Evolutionary conservation across 495 filamentous ascomycete species (phyloP).

Genomic region (Delitschia confertaspora): DNA sequence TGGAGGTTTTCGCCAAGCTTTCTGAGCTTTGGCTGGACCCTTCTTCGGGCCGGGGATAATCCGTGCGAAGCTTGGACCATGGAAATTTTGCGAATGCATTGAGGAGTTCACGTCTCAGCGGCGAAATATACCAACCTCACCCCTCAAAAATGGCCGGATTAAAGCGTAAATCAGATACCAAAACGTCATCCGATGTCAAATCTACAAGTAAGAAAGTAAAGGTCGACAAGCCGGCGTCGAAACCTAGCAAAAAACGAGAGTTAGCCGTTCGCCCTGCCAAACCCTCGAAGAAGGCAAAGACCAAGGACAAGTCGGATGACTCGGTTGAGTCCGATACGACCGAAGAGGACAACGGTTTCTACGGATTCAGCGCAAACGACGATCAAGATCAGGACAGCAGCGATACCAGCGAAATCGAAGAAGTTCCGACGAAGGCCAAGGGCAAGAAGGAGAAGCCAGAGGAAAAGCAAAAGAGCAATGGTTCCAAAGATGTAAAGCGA

Average conservation of each 20-base stretch:
- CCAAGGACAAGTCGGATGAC: slow-evolving; percentile 14
- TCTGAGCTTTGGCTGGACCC: neutral
- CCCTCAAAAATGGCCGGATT: slow-evolving; percentile 19
- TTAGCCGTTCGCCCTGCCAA: neutral
- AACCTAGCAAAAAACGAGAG: slow-evolving; percentile 11
- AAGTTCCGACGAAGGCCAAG: slow-evolving; percentile 2
- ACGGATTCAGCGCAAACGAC: slow-evolving; percentile 26
- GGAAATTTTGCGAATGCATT: neutral
- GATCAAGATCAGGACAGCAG: neutral
- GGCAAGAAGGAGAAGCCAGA: neutral
- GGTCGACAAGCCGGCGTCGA: slow-evolving; percentile 8
- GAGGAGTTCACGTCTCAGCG: neutral
- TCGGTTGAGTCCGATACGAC: slow-evolving; percentile 29
- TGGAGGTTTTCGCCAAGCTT: too few relatives aligned
- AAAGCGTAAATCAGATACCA: slow-evolving; percentile 20
- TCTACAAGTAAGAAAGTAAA: slow-evolving; percentile 21
- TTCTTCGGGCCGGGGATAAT: neutral
- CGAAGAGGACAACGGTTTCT: slow-evolving; percentile 29
- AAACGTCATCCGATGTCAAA: neutral
- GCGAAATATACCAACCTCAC: neutral
- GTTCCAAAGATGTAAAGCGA: neutral
- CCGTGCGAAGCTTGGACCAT: neutral
- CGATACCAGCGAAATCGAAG: neutral
- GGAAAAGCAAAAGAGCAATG: neutral
- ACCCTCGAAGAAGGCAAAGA: slow-evolving; percentile 6